These are phyloP conservation scores for Fragilaria crotonensis DNA, from an alignment of 108 stramenopile species.

Conservation along the genomic window DNA sequence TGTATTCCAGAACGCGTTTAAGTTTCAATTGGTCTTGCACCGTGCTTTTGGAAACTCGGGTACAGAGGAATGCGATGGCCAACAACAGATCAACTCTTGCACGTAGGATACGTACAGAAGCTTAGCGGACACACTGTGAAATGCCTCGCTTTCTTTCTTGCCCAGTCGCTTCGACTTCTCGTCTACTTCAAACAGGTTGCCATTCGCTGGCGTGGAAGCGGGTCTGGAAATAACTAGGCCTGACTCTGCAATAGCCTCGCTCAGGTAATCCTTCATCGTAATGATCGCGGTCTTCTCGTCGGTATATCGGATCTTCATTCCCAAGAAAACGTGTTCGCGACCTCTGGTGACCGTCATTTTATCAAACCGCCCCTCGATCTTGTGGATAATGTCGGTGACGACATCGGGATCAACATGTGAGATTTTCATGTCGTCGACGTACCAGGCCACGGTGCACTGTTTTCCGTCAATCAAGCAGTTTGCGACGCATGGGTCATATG, in stretches of 20 bases:
- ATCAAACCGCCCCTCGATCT: constrained; percentile 1
- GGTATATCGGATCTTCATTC: constrained; percentile 5
- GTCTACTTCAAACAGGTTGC: constrained; percentile 5
- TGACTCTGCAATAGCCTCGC: background rate
- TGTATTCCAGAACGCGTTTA: constrained; percentile 8
- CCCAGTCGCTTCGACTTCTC: background rate
- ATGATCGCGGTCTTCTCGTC: background rate
- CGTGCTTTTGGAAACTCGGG: constrained; percentile 6
- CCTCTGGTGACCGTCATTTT: constrained; percentile 6
- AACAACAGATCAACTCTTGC: constrained; percentile 3
- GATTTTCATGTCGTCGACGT: no score
- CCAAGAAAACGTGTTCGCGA: constrained; percentile 3
- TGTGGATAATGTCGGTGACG: background rate
- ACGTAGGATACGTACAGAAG: constrained; percentile 4
- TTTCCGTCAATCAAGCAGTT: constrained; percentile 15
- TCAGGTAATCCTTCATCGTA: constrained; percentile 8
- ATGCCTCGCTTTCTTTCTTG: background rate
- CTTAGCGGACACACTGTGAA: constrained; percentile 3
- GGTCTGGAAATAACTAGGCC: background rate
- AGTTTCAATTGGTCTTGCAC: constrained; percentile 12
- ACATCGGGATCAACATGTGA: no score
- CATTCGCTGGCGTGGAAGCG: constrained; percentile 5
- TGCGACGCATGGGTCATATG: constrained; percentile 20
- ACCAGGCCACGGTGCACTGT: constrained; percentile 18
- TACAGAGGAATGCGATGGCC: constrained; percentile 14